Base-by-base conservation (phyloP, 78 protist genomes). In the Pelomyxa schiedti region DNA sequence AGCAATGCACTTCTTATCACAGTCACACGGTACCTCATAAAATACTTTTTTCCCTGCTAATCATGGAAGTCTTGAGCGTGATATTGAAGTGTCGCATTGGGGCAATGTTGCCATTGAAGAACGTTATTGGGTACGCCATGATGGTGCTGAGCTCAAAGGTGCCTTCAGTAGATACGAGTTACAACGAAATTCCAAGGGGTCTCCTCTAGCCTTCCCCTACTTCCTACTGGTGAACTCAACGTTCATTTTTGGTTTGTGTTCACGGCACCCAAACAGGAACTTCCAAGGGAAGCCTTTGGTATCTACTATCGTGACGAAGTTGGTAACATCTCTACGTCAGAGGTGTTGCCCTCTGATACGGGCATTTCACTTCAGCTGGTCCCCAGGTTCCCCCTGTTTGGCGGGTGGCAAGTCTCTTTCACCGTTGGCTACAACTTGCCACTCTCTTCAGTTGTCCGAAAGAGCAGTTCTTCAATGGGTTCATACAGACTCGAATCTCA, bases 331-430 rank as follows among this genome's bases (percentile, higher is more conserved):
- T 78, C 85, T 24, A 82, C 90, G 29, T 42, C 74, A 26, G 2
- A 32, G 36, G 28, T 35, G 38, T 30, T 22, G 74, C 9, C 8
- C 37, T 39, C 39, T 8, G 68, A 76, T 26, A 29, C 65, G 3
- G 58, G 5, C 9, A 26, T 65, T 41, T 26, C 0, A 36, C 3
- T 79, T 30, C 71, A 58, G 72, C 0, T 86, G 35, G 8, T 2
- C 29, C 86, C 87, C 35, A 58, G 90, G 26, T 86, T 80, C 70
- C 90, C 90, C 22, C 75, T 86, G 36, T 82, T 86, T 30, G 90
- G 90, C 41, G 87, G 87, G 29, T 86, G 90, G 90, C 36, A 70
- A 68, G 70, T 72, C 28, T 22, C 2, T 9, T 74, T n/a, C 67
- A 29, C 0, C 58, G 0, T 77, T 37, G 87, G 76, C 8, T 83